Evolutionary conservation across 208 protist genomes (phyloP).

Genomic region (Trypanosoma cruzi): DNA sequence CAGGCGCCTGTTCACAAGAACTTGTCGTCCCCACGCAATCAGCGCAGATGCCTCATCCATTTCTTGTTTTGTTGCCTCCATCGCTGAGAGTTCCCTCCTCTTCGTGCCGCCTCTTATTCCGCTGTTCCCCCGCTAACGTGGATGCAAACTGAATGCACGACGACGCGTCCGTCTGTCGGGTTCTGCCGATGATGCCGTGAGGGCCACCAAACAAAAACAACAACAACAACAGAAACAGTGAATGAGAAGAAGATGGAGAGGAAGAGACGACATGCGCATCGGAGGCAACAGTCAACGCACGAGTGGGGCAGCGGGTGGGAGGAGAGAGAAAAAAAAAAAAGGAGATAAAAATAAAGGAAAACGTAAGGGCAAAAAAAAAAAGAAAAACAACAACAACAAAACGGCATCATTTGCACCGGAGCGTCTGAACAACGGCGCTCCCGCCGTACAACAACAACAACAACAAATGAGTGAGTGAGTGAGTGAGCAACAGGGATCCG

Average conservation of each 20-base stretch:
- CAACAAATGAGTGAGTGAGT: slow-evolving; percentile 2
- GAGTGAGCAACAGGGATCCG: too few relatives aligned
- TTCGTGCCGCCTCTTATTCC: background rate
- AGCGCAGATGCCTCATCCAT: slow-evolving; percentile 26
- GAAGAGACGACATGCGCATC: background rate
- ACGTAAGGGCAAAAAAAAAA: background rate
- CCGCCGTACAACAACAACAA: background rate
- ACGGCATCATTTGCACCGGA: background rate
- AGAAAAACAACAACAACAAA: too few relatives aligned
- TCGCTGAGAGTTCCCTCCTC: background rate
- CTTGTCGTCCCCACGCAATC: slow-evolving; percentile 23
- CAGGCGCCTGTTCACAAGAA: slow-evolving; percentile 22
- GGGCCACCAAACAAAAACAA: background rate
- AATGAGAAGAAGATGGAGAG: too few relatives aligned
- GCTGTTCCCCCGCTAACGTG: too few relatives aligned
- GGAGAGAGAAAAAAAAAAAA: too few relatives aligned
- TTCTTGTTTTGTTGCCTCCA: slow-evolving; percentile 11
- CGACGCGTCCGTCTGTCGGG: background rate
- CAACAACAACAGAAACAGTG: background rate
- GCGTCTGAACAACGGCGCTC: background rate
- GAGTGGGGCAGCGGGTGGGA: too few relatives aligned
- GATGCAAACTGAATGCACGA: background rate
- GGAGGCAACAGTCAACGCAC: background rate
- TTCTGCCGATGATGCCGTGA: background rate
- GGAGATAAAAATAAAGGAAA: background rate